Conservation (phyloP, 78 protist species). For the Tieghemostelium lacteum region DNA sequence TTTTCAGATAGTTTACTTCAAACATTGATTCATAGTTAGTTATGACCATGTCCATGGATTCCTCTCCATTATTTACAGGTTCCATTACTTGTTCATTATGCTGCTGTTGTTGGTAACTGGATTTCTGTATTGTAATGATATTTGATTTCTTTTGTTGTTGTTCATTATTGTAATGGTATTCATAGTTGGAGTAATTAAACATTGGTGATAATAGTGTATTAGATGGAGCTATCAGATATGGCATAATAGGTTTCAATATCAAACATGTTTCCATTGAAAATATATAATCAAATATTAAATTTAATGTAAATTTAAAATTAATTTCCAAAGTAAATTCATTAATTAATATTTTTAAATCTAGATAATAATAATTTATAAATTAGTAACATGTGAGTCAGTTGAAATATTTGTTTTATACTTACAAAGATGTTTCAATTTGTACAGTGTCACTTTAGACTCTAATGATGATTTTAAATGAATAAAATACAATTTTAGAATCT, state of each 20-base stretch:
- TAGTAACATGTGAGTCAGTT: too few species aligned
- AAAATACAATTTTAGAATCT: slow-evolving; percentile 7
- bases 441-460: too few species aligned
- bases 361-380: background rate
- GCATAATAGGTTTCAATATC: slow-evolving; percentile 12
- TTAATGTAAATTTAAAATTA: slow-evolving; percentile 10
- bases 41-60: background rate
- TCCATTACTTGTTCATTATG: background rate
- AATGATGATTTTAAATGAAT: background rate
- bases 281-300: slow-evolving; percentile 21
- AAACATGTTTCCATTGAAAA: slow-evolving; percentile 6
- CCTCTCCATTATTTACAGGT: background rate
- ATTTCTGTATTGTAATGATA: background rate
- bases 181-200: background rate
- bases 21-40: slow-evolving; percentile 2
- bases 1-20: slow-evolving; percentile 32
- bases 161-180: background rate
- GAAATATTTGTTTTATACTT: too few species aligned
- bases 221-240: slow-evolving; percentile 4
- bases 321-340: background rate
- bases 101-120: background rate
- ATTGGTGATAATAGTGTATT: background rate
- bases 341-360: slow-evolving; percentile 16
- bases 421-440: too few species aligned
- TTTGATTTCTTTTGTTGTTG: background rate